Evolutionary conservation across 2,329 filamentous ascomycete genomes (phyloP), one percentile per base, ranked within the genome.

Genomic region (Aspergillus quadricinctus): DNA sequence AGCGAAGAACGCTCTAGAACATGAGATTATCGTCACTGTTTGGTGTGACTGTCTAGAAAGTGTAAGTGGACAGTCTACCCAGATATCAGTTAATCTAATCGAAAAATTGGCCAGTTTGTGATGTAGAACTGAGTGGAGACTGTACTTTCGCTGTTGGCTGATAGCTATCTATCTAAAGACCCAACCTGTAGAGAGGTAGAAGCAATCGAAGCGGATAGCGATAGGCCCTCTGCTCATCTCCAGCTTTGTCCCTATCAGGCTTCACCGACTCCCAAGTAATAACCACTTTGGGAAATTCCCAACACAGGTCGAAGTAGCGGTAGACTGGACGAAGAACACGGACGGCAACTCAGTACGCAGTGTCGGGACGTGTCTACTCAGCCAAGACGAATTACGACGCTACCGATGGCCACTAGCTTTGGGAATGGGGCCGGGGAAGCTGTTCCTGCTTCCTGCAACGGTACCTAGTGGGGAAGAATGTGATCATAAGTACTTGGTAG

Each of bases 381-480:
- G 60, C 55, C 53, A 58, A 62, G 61, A 57, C 57, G 52, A 58
- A 37, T 50, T 60, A 52, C 48, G 50, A 58, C 55, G n/a, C 61
- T 64, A 59, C 60, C 52, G 64, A 64, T 59, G 61, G 49, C 58
- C 60, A 64, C 65, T 70, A 69, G 68, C 61, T 62, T 63, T 63
- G 61, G 60, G 61, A 60, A 63, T 56, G 64, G 64, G 61, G 58
- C 60, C 62, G 69, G 68, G 69, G 69, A 70, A 71, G 63, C 60
- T 37, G 62, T 65, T 69, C 65, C 69, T 67, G 59, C 61, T 66
- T 69, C 67, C 63, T 70, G 61, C 61, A 66, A 65, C 60, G 60
- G 61, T 61, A 64, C 54, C 43, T 55, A 25, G 59, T 63, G 55
- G 59, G 40, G 59, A 46, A 48, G 40, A 57, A 52, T 57, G 21